A percentile compares a stretch with the other conserved stretches of the same genome.
These are phyloP conservation scores for Rhizopus sp. DNA, from an alignment of 371 early-diverging fungal genomes.

Conservation along the genomic window DNA sequence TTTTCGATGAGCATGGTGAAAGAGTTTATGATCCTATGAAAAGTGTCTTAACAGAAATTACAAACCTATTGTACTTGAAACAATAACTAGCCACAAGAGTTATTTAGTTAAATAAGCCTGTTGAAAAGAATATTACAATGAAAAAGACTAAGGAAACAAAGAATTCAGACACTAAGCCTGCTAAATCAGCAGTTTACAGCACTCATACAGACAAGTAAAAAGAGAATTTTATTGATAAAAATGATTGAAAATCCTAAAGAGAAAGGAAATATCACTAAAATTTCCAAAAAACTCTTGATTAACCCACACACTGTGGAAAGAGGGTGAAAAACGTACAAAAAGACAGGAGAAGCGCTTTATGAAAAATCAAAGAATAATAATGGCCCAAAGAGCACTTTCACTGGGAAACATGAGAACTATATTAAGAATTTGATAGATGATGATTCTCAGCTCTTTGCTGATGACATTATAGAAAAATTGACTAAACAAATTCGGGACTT, in stretches of 20 bases:
- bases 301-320: slow-evolving; percentile 5
- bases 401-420: background rate
- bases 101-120: slow-evolving; percentile 7
- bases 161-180: slow-evolving; percentile 4
- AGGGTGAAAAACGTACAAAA: slow-evolving; percentile 7
- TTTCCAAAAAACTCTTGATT: slow-evolving; percentile 7
- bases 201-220: slow-evolving; percentile 3
- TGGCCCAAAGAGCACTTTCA: background rate
- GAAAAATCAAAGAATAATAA: slow-evolving; percentile 5
- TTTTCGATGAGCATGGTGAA: background rate
- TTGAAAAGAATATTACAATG: slow-evolving; percentile 2
- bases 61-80: too few relatives aligned
- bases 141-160: slow-evolving; percentile 7
- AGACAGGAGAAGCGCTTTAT: slow-evolving; percentile 3
- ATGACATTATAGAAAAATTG: background rate
- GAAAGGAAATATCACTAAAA: slow-evolving; percentile 7
- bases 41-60: too few relatives aligned
- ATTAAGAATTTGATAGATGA: background rate
- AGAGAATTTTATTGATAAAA: slow-evolving; percentile 7
- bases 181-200: slow-evolving; percentile 7
- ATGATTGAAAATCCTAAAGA: slow-evolving; percentile 10
- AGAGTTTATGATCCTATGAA: too few relatives aligned
- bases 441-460: slow-evolving; percentile 1
- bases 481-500: background rate
- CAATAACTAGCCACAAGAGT: background rate